These are phyloP conservation scores for Noccaea caerulescens DNA, from an alignment of 345 rosid species.

Conservation along the genomic window DNA sequence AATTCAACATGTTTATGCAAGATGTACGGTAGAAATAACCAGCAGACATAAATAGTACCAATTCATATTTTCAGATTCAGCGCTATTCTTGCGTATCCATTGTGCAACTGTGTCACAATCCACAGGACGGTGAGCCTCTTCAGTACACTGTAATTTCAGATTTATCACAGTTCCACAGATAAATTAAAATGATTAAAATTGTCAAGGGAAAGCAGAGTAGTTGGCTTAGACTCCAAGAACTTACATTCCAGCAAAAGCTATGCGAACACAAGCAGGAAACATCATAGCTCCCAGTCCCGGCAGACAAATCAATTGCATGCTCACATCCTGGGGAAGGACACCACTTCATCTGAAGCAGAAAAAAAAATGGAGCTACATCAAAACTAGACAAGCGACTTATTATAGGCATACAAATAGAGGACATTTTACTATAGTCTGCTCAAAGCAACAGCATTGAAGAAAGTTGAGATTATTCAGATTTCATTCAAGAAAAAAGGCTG, in stretches of 20 bases:
- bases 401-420: neutral
- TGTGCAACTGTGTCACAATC: constrained; percentile 38
- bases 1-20: neutral
- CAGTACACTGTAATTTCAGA: constrained; percentile 41
- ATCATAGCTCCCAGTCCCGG: constrained; percentile 31
- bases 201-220: constrained; percentile 1
- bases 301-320: constrained; percentile 57
- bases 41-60: constrained; percentile 33
- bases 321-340: constrained; percentile 99
- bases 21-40: neutral
- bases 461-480: neutral
- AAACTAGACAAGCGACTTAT: constrained; percentile 7
- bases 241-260: constrained; percentile 49
- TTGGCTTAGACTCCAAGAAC: constrained; percentile 34
- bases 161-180: constrained; percentile 17
- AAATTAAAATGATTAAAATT: constrained; percentile 1
- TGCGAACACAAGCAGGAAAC: constrained; percentile 47
- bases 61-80: constrained; percentile 46
- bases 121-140: constrained; percentile 50
- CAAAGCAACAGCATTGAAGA: constrained; percentile 13
- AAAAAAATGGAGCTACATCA: neutral
- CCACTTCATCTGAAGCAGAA: constrained; percentile 76
- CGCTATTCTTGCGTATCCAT: constrained; percentile 45
- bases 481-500: neutral
- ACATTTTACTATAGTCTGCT: neutral